Evolutionary conservation across 306 rosid genomes (phyloP).

Genomic region (Fragaria ananassa): DNA sequence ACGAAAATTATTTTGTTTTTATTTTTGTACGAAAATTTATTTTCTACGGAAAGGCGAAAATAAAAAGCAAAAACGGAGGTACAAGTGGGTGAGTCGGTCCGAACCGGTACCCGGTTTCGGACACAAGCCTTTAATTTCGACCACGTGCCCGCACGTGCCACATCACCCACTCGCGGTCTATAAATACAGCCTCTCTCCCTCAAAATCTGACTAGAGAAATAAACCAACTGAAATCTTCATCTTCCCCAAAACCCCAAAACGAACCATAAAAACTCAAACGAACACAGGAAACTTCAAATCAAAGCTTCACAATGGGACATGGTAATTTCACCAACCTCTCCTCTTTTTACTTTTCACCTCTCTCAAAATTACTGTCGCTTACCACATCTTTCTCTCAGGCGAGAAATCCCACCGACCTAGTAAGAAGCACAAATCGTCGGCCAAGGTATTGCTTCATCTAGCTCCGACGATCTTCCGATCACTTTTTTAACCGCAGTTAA

Average conservation of each 20-base stretch:
- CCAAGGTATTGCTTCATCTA: constrained; percentile 31
- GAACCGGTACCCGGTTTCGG: too few species aligned
- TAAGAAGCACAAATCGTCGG: constrained; percentile 48
- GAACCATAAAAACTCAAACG: not conserved
- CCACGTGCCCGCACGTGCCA: not conserved
- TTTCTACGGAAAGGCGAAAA: too few species aligned
- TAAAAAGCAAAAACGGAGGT: too few species aligned
- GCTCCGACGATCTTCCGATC: not conserved
- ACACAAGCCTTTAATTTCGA: not conserved
- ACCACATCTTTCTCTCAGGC: constrained; percentile 36
- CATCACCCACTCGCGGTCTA: not conserved
- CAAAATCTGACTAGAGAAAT: not conserved
- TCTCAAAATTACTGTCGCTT: not conserved
- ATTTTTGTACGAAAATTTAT: too few species aligned
- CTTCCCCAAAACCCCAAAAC: not conserved
- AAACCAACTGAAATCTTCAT: not conserved
- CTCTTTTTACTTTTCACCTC: not conserved
- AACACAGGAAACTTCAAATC: not conserved
- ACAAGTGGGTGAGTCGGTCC: too few species aligned
- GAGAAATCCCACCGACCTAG: constrained; percentile 52
- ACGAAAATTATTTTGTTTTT: too few species aligned
- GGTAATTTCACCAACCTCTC: not conserved
- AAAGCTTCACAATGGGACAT: constrained; percentile 9
- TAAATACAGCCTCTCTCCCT: not conserved
- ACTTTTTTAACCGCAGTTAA: not conserved